Evolutionary conservation across 1,139 yeast species (phyloP).

Genomic region (Pichia sp.): DNA sequence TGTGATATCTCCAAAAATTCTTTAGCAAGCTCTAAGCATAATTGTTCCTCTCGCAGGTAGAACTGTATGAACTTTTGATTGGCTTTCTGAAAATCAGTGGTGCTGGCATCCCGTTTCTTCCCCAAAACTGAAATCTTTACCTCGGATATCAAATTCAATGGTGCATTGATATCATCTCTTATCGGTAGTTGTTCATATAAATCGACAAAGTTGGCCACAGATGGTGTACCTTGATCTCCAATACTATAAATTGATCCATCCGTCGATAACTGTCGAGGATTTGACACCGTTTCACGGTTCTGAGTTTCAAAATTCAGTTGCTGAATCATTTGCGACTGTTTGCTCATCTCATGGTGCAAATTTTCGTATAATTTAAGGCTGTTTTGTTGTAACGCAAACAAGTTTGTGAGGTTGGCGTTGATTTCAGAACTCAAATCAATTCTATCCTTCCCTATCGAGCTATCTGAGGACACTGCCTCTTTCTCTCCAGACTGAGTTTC

Average conservation of each 20-base stretch:
- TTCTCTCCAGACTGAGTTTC: too few species aligned
- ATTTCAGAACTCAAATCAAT: too few species aligned
- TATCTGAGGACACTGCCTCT: too few species aligned
- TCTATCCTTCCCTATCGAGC: too few species aligned
- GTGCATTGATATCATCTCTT: slow-evolving; percentile 26
- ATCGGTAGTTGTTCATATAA: slow-evolving; percentile 4
- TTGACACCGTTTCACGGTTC: not conserved
- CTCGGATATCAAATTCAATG: slow-evolving; percentile 34
- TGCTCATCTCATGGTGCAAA: too few species aligned
- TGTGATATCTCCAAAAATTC: slow-evolving; percentile 41
- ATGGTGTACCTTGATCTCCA: slow-evolving; percentile 4
- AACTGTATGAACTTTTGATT: slow-evolving; percentile 36
- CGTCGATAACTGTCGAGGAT: slow-evolving; percentile 1
- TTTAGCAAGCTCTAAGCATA: slow-evolving; percentile 36
- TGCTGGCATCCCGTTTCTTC: slow-evolving; percentile 7
- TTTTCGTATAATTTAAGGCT: not conserved
- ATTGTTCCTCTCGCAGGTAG: slow-evolving; percentile 31
- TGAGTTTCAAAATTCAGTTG: too few species aligned
- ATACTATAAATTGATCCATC: slow-evolving; percentile 4
- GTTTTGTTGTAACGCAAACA: not conserved
- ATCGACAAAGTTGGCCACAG: slow-evolving; percentile 1
- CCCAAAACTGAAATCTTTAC: slow-evolving; percentile 30
- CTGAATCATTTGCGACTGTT: too few species aligned
- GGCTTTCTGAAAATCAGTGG: slow-evolving; percentile 24
- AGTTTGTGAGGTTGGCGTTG: too few species aligned